Evolutionary conservation across 129 eudicot genomes (phyloP), one percentile per base, ranked within the genome.

Genomic region (Silybum marianum): DNA sequence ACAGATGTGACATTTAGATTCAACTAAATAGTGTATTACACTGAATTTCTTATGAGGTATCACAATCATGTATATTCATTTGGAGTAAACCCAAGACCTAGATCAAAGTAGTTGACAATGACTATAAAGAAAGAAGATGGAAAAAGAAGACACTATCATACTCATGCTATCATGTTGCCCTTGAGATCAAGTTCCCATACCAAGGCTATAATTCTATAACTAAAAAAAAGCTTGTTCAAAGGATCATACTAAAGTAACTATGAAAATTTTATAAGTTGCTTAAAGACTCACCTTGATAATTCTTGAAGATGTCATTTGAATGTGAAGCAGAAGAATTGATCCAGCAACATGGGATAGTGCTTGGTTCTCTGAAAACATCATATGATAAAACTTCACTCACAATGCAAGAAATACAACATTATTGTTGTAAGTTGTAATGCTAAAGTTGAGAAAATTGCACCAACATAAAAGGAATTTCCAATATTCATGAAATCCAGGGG

Each of bases 321-420:
- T 65, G 83, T 60, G 88, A 86, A 80, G 85, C 78, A 69, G 92
- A 80, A 72, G 83, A 66, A 51, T 82, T 86, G 82, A 81, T 89
- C 85, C 85, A 81, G 71, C 87, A 28, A 36, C 84, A 80, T 65
- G 78, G 19, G 51, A 69, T 40, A 21, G 65, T 71, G 69, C 19
- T 74, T 51, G 81, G 72, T 39, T 80, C 85, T 80, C 97, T 89
- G 82, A 77, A 84, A 84, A 65, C 78, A 78, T 18, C 63, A 72
- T 65, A 69, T 75, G 14, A 68, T 24, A 66, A 36, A 74, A 9
- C 44, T 72, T 44, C 24, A n/a, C 23, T 68, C 18, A 72, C 2
- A 76, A 72, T 76, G 42, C 62, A 42, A 48, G 19, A 36, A 48
- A 44, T 32, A 46, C 14, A 18, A 69, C 36, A 75, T n/a, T 19